Conservation (phyloP, 768 basidiomycete species). For the Tylopilus vinaceipallidus region DNA sequence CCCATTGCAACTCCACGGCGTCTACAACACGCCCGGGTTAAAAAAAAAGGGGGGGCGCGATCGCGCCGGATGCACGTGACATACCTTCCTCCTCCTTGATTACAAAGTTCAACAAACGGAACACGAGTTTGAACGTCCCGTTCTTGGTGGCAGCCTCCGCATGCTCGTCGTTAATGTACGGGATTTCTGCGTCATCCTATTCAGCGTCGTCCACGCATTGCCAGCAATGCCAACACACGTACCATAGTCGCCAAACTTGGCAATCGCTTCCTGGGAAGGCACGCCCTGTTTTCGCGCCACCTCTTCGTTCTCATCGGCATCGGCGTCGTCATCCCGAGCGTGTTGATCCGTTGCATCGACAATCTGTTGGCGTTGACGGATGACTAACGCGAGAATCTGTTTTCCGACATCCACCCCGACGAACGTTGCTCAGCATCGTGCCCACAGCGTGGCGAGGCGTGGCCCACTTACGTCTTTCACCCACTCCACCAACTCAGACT, state of each 20-base stretch:
- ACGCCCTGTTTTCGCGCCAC: constrained; percentile 19
- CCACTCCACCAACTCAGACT: constrained; percentile 72
- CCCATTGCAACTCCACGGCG: constrained; percentile 79
- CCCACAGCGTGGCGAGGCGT: constrained; percentile 17
- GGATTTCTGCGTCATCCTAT: constrained; percentile 55
- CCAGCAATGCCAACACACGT: constrained; percentile 29
- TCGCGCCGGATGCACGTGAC: constrained; percentile 14
- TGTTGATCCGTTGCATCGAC: constrained; percentile 58
- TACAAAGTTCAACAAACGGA: constrained; percentile 74
- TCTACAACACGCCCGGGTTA: constrained; percentile 36
- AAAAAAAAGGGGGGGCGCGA: background rate
- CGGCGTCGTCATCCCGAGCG: constrained; percentile 36
- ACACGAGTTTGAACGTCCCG: constrained; percentile 77
- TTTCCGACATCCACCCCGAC: constrained; percentile 2
- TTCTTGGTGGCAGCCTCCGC: constrained; percentile 78
- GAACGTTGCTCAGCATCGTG: constrained; percentile 18
- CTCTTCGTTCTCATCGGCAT: constrained; percentile 34
- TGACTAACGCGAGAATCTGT: constrained; percentile 64
- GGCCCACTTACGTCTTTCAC: constrained; percentile 68
- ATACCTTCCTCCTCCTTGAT: constrained; percentile 66
- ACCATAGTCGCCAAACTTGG: constrained; percentile 77
- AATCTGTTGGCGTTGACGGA: constrained; percentile 55
- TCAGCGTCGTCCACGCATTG: constrained; percentile 3
- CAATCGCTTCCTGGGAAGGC: constrained; percentile 68
- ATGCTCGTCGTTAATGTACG: constrained; percentile 70